Percentiles rank a stretch among this genome's conserved stretches.
Evolutionary conservation across 768 basidiomycete genomes (phyloP).

Genomic region (Termitomyces sp.): DNA sequence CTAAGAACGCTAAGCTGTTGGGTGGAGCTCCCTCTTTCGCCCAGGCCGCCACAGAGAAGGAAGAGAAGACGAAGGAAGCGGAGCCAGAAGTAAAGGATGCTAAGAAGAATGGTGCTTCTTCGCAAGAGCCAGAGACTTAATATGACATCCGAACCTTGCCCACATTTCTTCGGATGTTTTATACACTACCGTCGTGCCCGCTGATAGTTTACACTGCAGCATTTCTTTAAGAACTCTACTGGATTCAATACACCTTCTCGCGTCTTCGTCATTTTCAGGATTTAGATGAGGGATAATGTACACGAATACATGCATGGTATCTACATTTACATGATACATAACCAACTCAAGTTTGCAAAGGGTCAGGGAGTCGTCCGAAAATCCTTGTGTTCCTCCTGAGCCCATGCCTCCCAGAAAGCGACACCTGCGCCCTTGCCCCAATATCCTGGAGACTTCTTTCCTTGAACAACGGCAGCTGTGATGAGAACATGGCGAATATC

Average conservation of each 20-base stretch:
- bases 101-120: constrained; percentile 20
- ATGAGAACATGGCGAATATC: constrained; percentile 81
- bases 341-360: neutral
- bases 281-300: constrained; percentile 5
- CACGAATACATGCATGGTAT: constrained; percentile 5
- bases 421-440: constrained; percentile 67
- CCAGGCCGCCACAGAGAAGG: constrained; percentile 25
- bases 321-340: constrained; percentile 11
- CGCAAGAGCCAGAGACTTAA: constrained; percentile 16
- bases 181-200: constrained; percentile 15
- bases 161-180: neutral
- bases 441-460: constrained; percentile 60
- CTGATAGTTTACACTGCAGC: constrained; percentile 20
- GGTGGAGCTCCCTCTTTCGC: constrained; percentile 20
- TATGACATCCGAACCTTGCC: neutral
- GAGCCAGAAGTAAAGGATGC: constrained; percentile 6
- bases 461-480: constrained; percentile 63
- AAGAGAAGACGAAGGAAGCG: constrained; percentile 15
- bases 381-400: constrained; percentile 50
- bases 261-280: neutral
- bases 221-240: constrained; percentile 8
- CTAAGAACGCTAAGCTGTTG: constrained; percentile 48
- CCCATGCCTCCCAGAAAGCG: constrained; percentile 76
- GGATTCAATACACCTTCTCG: constrained; percentile 8
- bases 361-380: constrained; percentile 2